These are phyloP conservation scores for Boletus rex-veris DNA, from an alignment of 768 basidiomycete species.

Conservation along the genomic window DNA sequence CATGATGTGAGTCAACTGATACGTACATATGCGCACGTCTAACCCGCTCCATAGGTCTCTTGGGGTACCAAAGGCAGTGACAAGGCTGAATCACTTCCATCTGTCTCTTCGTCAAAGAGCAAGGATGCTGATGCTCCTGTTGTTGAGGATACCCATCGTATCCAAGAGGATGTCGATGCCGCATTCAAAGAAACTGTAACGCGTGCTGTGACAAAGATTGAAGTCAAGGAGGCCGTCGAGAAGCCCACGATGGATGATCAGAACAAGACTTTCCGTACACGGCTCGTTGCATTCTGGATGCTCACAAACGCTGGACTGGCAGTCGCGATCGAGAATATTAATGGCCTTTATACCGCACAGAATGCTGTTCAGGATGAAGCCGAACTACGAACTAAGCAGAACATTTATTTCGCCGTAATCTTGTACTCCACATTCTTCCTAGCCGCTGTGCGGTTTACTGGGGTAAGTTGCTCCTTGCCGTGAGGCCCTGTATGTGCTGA, in stretches of 20 bases:
- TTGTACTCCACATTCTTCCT: constrained; percentile 77
- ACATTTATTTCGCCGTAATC: constrained; percentile 71
- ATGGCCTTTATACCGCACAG: constrained; percentile 48
- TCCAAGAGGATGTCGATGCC: constrained; percentile 86
- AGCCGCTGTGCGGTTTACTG: constrained; percentile 66
- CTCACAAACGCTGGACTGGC: constrained; percentile 65
- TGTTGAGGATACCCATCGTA: constrained; percentile 80
- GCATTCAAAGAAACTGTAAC: constrained; percentile 90
- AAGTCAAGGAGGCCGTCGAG: constrained; percentile 61
- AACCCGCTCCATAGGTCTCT: constrained; percentile 50
- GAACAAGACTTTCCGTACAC: constrained; percentile 91
- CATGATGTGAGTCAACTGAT: constrained; percentile 60
- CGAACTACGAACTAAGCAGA: constrained; percentile 45
- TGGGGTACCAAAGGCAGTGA: constrained; percentile 97
- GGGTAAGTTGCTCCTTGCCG: constrained; percentile 47
- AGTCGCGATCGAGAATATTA: constrained; percentile 72
- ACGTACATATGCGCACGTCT: neutral
- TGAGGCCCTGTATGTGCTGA: constrained; percentile 1
- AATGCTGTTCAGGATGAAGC: constrained; percentile 40
- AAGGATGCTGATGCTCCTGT: constrained; percentile 72
- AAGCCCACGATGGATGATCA: constrained; percentile 85
- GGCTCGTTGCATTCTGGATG: constrained; percentile 83
- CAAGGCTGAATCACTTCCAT: constrained; percentile 88
- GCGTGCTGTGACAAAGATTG: constrained; percentile 75
- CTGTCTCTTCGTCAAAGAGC: constrained; percentile 79